Conservation (phyloP, 345 rosid species). For the Arabis alpina region DNA sequence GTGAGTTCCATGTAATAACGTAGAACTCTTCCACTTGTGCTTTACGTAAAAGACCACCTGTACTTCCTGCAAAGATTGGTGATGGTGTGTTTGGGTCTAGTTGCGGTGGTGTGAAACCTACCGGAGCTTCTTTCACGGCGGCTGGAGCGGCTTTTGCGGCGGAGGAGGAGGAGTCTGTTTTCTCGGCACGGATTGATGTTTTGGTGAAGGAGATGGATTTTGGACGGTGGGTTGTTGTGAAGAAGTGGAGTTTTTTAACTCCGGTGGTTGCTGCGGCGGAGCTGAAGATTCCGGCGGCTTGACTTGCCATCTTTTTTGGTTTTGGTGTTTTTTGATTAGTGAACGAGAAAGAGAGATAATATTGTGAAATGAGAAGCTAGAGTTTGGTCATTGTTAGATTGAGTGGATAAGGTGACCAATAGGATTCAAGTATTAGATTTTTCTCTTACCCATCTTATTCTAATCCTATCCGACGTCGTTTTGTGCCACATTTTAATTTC, state of each 20-base stretch:
- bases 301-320: constrained; percentile 61
- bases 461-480: too few species aligned
- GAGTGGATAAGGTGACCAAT: constrained; percentile 47
- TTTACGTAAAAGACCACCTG: constrained; percentile 76
- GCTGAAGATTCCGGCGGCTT: constrained; percentile 65
- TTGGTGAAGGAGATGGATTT: constrained; percentile 48
- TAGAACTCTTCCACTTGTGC: constrained; percentile 95
- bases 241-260: constrained; percentile 44
- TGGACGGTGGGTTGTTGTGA: constrained; percentile 53
- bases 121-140: constrained; percentile 58
- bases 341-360: constrained; percentile 28
- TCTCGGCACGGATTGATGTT: constrained; percentile 47
- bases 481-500: too few species aligned
- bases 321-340: constrained; percentile 7
- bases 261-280: constrained; percentile 55
- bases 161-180: constrained; percentile 48
- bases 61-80: constrained; percentile 90
- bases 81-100: constrained; percentile 89
- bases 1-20: constrained; percentile 94
- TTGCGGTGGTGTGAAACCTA: constrained; percentile 83
- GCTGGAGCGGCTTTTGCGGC: background rate
- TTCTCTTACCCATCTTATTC: constrained; percentile 36
- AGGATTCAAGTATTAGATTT: constrained; percentile 41
- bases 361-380: constrained; percentile 39
- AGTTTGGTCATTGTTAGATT: constrained; percentile 26